phyloP scores from a whole-genome alignment of 108 stramenopile species.

The Ochromonas danica region DNA sequence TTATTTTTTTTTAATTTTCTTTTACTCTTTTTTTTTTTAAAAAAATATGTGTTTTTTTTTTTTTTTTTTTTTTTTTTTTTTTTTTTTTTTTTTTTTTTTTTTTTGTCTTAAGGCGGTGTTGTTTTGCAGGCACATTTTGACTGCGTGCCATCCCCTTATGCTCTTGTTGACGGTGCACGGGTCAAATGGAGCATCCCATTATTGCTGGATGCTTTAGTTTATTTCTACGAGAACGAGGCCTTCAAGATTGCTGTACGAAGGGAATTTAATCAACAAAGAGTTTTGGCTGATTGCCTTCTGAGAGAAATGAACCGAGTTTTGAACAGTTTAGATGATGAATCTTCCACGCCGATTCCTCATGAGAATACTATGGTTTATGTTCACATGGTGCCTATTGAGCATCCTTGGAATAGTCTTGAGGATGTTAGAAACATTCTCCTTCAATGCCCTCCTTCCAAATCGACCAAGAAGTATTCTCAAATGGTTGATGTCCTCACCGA shows the following conservation, averaged over 20 bases:
- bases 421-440: not conserved
- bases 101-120: too few relatives aligned
- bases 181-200: not conserved
- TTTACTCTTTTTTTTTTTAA: too few relatives aligned
- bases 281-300: not conserved
- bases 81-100: too few relatives aligned
- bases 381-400: not conserved
- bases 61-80: too few relatives aligned
- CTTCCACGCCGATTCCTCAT: not conserved
- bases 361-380: not conserved
- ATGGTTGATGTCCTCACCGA: not conserved
- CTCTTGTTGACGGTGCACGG: not conserved
- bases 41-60: too few relatives aligned
- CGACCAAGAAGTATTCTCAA: not conserved
- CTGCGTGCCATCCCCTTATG: not conserved
- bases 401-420: not conserved
- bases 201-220: constrained; percentile 4
- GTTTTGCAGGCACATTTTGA: constrained; percentile 12
- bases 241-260: not conserved
- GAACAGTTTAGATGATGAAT: not conserved
- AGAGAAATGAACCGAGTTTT: not conserved
- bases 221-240: not conserved
- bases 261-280: constrained; percentile 5
- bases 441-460: not conserved
- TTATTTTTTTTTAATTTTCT: too few relatives aligned